Evolutionary conservation across 2,329 filamentous ascomycete species (phyloP).

Genomic region (Bipolaris oryzae): DNA sequence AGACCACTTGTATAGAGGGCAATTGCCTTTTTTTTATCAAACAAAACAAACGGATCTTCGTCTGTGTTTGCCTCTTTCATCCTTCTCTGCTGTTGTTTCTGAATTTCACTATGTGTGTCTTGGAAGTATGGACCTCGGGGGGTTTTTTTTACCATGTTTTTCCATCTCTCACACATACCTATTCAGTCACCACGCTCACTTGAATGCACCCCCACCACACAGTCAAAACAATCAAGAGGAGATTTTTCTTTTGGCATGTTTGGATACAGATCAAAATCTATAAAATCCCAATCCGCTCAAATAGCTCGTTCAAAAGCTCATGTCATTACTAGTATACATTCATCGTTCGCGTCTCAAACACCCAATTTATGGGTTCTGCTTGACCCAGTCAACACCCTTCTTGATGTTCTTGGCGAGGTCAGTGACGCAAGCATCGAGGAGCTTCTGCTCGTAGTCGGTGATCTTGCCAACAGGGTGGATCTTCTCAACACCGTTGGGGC

Average conservation of each 20-base stretch:
- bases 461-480: slow-evolving; percentile 86
- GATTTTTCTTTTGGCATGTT: slow-evolving; percentile 24
- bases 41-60: too few species aligned
- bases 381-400: slow-evolving; percentile 78
- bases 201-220: neutral
- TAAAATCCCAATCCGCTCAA: slow-evolving; percentile 24
- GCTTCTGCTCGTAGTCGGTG: slow-evolving; percentile 83
- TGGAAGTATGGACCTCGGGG: too few species aligned
- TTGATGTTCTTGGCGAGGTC: slow-evolving; percentile 93
- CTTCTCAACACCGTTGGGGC: slow-evolving; percentile 94
- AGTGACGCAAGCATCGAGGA: slow-evolving; percentile 81
- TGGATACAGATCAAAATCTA: slow-evolving; percentile 32
- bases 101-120: too few species aligned
- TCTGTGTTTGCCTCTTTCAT: neutral
- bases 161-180: too few species aligned
- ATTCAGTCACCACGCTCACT: neutral
- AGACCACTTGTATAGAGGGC: neutral
- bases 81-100: too few species aligned
- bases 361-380: slow-evolving; percentile 57
- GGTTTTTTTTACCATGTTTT: neutral
- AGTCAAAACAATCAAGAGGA: slow-evolving; percentile 7
- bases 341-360: slow-evolving; percentile 5
- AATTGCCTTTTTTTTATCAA: neutral
- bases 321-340: slow-evolving; percentile 41
- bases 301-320: slow-evolving; percentile 23